phyloP scores from a whole-genome alignment of 1,284 basidiomycete genomes.

The Cronartium ribicola region DNA sequence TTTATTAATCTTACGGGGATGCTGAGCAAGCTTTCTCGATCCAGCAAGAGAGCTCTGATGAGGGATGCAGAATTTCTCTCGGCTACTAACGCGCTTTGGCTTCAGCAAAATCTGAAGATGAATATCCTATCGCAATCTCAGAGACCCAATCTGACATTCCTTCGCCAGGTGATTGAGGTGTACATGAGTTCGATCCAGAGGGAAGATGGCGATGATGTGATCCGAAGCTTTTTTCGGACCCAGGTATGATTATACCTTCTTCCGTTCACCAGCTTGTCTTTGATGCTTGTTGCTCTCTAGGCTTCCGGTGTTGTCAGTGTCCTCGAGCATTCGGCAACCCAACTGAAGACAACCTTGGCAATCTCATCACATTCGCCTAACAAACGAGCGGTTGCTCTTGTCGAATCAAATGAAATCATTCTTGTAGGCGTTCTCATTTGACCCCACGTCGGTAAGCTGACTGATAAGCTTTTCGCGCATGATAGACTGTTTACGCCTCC shows the following conservation, averaged over 20 bases:
- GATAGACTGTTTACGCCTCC: constrained; percentile 66
- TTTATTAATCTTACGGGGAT: constrained; percentile 83
- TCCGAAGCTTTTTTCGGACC: constrained; percentile 77
- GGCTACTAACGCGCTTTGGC: constrained; percentile 77
- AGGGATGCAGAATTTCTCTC: constrained; percentile 85
- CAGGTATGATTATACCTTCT: constrained; percentile 55
- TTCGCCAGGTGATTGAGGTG: constrained; percentile 57
- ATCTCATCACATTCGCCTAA: background rate
- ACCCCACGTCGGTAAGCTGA: background rate
- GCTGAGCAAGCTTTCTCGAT: constrained; percentile 72
- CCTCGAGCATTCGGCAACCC: constrained; percentile 2
- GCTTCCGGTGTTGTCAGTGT: constrained; percentile 17
- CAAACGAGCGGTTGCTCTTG: constrained; percentile 42
- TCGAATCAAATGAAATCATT: constrained; percentile 47
- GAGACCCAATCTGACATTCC: constrained; percentile 34
- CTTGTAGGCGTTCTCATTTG: constrained; percentile 37
- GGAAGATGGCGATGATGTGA: constrained; percentile 66
- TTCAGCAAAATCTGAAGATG: constrained; percentile 65
- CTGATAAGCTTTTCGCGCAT: background rate
- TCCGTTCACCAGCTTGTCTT: background rate
- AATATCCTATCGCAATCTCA: constrained; percentile 49
- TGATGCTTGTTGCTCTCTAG: constrained; percentile 15
- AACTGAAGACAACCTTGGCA: constrained; percentile 43
- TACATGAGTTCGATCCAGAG: constrained; percentile 58
- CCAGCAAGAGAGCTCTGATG: constrained; percentile 68